These are phyloP conservation scores for Wickerhamomyces pijperi DNA, from an alignment of 805 yeast genomes.

Conservation along the genomic window DNA sequence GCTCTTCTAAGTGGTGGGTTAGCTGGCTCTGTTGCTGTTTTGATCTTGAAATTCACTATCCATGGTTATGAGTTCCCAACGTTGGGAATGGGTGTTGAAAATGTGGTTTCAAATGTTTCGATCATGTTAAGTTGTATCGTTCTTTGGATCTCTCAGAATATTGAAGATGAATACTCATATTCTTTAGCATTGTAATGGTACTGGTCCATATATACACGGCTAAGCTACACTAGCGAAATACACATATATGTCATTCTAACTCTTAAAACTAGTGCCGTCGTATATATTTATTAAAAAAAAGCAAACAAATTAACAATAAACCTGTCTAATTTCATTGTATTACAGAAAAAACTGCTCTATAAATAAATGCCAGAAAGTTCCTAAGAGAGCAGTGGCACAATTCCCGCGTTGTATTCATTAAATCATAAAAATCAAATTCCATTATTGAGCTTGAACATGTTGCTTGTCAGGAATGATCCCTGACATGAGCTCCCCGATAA, in stretches of 20 bases:
- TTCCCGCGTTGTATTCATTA: too few species aligned
- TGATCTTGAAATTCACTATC: conserved; percentile 73
- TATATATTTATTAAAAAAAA: too few species aligned
- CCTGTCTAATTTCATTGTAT: too few species aligned
- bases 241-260: too few species aligned
- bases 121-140: conserved; percentile 83
- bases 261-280: too few species aligned
- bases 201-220: too few species aligned
- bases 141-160: conserved; percentile 89
- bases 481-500: conserved; percentile 23
- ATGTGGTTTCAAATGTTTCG: conserved; percentile 67
- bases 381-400: too few species aligned
- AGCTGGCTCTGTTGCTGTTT: conserved; percentile 83
- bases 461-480: conserved; percentile 4
- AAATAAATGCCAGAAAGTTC: too few species aligned
- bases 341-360: too few species aligned
- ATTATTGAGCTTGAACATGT: background rate
- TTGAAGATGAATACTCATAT: conserved; percentile 93
- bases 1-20: conserved; percentile 88
- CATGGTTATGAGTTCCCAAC: conserved; percentile 79
- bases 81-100: conserved; percentile 86
- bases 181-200: conserved; percentile 54
- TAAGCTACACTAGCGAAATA: too few species aligned
- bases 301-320: too few species aligned
- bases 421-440: too few species aligned